phyloP scores from a whole-genome alignment of 2,329 filamentous ascomycete genomes.

The Aureobasidium sp. region DNA sequence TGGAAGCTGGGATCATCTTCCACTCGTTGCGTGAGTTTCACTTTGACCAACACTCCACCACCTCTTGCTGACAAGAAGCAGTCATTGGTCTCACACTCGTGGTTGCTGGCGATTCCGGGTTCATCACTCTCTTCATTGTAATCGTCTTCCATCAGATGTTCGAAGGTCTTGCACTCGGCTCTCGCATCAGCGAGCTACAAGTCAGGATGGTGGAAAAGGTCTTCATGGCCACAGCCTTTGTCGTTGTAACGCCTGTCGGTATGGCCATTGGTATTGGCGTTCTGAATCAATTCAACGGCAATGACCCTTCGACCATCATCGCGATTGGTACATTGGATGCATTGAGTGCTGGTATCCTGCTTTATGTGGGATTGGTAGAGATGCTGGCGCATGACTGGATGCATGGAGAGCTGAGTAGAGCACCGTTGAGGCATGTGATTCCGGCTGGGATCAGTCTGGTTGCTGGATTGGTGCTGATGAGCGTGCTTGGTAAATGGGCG shows the following conservation, averaged over 20 bases:
- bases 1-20: conserved; percentile 69
- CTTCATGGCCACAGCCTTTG: conserved; percentile 56
- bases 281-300: conserved; percentile 64
- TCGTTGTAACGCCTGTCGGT: conserved; percentile 66
- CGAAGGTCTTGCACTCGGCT: conserved; percentile 67
- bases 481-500: conserved; percentile 68
- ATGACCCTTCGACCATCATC: conserved; percentile 59
- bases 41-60: not conserved
- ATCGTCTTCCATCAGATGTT: conserved; percentile 76
- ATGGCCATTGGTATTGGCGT: conserved; percentile 77
- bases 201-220: conserved; percentile 43
- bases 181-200: conserved; percentile 58
- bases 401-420: conserved; percentile 40
- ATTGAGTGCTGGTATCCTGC: conserved; percentile 64
- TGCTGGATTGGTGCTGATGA: conserved; percentile 61
- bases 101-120: conserved; percentile 45
- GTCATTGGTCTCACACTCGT: conserved; percentile 59
- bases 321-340: conserved; percentile 69
- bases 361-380: conserved; percentile 75
- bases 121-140: conserved; percentile 50
- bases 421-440: conserved; percentile 41
- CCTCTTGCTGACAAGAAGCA: conserved; percentile 23
- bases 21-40: conserved; percentile 56
- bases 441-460: conserved; percentile 47
- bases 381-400: conserved; percentile 76